Evolutionary conservation across 2,329 filamentous ascomycete species (phyloP).

Genomic region (Fusarium oligoseptatum): DNA sequence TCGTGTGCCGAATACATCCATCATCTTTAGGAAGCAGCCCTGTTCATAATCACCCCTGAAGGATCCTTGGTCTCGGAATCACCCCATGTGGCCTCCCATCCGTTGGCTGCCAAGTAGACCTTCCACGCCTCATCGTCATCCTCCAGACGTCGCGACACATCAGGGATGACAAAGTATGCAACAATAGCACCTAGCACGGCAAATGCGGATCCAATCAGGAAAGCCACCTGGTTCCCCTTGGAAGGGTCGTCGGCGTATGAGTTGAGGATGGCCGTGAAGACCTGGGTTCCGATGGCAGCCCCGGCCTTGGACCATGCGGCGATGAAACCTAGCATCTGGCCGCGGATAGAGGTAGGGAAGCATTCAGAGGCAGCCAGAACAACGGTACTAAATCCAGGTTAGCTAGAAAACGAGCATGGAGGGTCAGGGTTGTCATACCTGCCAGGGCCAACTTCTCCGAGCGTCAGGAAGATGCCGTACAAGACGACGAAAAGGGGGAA

Average conservation of each 20-base stretch:
- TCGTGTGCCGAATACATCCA: background rate
- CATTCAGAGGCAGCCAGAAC: constrained; percentile 59
- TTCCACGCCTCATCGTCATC: constrained; percentile 50
- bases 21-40: constrained; percentile 2
- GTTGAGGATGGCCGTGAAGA: constrained; percentile 64
- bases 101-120: constrained; percentile 46
- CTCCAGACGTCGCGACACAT: constrained; percentile 44
- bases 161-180: constrained; percentile 42
- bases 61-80: constrained; percentile 46
- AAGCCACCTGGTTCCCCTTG: constrained; percentile 63
- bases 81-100: constrained; percentile 48
- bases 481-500: constrained; percentile 65
- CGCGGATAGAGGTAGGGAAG: constrained; percentile 64
- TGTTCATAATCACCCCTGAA: constrained; percentile 24
- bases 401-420: background rate
- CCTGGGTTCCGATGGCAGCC: constrained; percentile 63
- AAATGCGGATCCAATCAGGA: constrained; percentile 65
- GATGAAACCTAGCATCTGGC: constrained; percentile 63
- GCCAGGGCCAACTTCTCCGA: constrained; percentile 65
- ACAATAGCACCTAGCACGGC: constrained; percentile 57
- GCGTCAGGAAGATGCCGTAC: constrained; percentile 63
- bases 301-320: constrained; percentile 63
- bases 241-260: constrained; percentile 54
- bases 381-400: constrained; percentile 48
- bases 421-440: constrained; percentile 44